Conservation (phyloP, 2,329 filamentous ascomycete species). For the Waltergamsia citrina region DNA sequence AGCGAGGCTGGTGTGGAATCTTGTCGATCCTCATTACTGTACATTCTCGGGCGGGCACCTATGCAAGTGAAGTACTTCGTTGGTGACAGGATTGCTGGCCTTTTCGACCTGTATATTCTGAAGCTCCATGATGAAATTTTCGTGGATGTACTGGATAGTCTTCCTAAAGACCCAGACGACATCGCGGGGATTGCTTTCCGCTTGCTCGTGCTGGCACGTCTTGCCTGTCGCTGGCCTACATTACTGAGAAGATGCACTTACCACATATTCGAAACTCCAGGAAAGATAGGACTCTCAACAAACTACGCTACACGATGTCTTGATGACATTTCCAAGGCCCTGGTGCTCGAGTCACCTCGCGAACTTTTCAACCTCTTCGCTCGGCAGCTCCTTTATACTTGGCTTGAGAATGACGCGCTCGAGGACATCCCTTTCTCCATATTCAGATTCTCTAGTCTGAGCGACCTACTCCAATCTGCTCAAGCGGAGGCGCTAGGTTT, state of each 20-base stretch:
- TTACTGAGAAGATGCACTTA: conserved; percentile 82
- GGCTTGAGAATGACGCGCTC: conserved; percentile 62
- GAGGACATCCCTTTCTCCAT: conserved; percentile 73
- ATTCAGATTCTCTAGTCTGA: conserved; percentile 66
- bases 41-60: conserved; percentile 56
- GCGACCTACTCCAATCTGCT: conserved; percentile 59
- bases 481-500: conserved; percentile 73
- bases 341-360: conserved; percentile 56
- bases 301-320: conserved; percentile 68
- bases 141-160: conserved; percentile 66
- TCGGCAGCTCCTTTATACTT: conserved; percentile 83
- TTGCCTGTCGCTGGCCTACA: conserved; percentile 80
- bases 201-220: conserved; percentile 61
- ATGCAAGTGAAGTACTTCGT: conserved; percentile 70
- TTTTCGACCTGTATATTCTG: conserved; percentile 79
- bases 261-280: conserved; percentile 86
- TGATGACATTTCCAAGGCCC: conserved; percentile 49
- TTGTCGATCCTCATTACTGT: conserved; percentile 62
- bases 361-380: conserved; percentile 77
- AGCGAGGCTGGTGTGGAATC: conserved; percentile 46
- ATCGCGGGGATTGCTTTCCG: conserved; percentile 80
- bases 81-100: conserved; percentile 54
- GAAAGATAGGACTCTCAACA: conserved; percentile 54
- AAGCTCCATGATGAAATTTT: conserved; percentile 78
- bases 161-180: conserved; percentile 65